Conservation (phyloP, 2,329 filamentous ascomycete species). For the Aspergillus niger region DNA sequence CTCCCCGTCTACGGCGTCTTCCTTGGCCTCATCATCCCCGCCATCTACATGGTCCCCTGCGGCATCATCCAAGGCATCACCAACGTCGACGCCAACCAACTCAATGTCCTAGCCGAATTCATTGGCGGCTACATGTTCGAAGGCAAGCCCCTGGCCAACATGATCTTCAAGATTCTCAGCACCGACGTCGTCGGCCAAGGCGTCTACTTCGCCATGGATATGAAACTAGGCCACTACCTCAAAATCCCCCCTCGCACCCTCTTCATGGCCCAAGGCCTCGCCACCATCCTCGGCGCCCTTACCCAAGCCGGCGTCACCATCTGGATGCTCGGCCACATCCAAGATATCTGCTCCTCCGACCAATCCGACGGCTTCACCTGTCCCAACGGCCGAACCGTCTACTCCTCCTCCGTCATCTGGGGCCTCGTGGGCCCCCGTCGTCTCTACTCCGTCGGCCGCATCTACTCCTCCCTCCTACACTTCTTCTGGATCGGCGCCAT, state of each 20-base stretch:
- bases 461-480: constrained; percentile 52
- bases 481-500: constrained; percentile 55
- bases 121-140: constrained; percentile 50
- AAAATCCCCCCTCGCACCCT: constrained; percentile 53
- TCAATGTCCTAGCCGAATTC: constrained; percentile 49
- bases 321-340: constrained; percentile 45
- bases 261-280: constrained; percentile 53
- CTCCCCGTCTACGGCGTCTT: constrained; percentile 49
- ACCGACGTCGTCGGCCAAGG: constrained; percentile 31
- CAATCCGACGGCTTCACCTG: constrained; percentile 53
- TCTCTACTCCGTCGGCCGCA: constrained; percentile 50
- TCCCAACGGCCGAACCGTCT: constrained; percentile 52
- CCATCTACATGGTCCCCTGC: constrained; percentile 48
- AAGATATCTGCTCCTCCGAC: constrained; percentile 43
- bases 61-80: constrained; percentile 49
- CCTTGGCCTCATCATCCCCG: constrained; percentile 44
- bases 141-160: constrained; percentile 40
- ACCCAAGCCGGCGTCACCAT: constrained; percentile 44
- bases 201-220: constrained; percentile 10
- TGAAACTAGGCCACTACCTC: constrained; percentile 23
- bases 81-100: constrained; percentile 47
- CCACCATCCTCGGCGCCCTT: constrained; percentile 51
- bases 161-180: constrained; percentile 26
- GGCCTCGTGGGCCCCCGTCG: constrained; percentile 55
- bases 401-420: constrained; percentile 54